These are phyloP conservation scores for Guadua angustifolia DNA, from an alignment of 176 grass and related monocot genomes.

Conservation along the genomic window DNA sequence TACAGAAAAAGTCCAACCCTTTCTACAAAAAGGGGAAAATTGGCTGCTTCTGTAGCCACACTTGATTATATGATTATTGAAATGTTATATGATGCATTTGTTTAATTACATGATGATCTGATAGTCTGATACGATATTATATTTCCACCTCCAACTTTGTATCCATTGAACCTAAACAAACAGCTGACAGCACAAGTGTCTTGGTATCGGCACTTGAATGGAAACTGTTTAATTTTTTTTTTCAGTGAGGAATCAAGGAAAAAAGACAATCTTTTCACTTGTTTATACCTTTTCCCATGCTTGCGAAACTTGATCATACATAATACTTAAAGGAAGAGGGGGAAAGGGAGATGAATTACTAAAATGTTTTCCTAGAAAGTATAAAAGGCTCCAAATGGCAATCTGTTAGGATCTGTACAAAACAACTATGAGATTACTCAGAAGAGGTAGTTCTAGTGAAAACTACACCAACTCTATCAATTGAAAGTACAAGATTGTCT, in stretches of 20 bases:
- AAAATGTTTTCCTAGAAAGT: background rate
- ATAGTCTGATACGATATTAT: too few species aligned
- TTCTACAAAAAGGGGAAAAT: background rate
- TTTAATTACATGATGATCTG: too few species aligned
- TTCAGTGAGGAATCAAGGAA: background rate
- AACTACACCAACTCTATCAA: background rate
- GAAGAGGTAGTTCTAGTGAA: background rate
- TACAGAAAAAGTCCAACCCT: slow-evolving; percentile 26
- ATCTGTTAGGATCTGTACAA: background rate
- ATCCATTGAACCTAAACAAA: background rate
- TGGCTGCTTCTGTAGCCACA: too few species aligned
- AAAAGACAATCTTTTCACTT: background rate
- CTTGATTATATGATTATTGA: too few species aligned
- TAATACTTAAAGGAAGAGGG: background rate
- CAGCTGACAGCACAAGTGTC: background rate
- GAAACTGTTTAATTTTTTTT: background rate
- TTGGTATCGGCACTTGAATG: background rate
- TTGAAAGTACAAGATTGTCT: background rate
- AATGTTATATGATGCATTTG: too few species aligned
- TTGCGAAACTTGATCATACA: background rate
- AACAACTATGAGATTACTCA: background rate
- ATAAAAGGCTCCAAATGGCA: background rate
- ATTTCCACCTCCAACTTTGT: background rate
- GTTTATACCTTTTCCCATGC: background rate
- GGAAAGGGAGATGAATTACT: background rate